A percentile compares a stretch with the other conserved stretches of the same genome.
Conservation (phyloP, 2,329 filamentous ascomycete species). For the Aspergillus clavatus region DNA sequence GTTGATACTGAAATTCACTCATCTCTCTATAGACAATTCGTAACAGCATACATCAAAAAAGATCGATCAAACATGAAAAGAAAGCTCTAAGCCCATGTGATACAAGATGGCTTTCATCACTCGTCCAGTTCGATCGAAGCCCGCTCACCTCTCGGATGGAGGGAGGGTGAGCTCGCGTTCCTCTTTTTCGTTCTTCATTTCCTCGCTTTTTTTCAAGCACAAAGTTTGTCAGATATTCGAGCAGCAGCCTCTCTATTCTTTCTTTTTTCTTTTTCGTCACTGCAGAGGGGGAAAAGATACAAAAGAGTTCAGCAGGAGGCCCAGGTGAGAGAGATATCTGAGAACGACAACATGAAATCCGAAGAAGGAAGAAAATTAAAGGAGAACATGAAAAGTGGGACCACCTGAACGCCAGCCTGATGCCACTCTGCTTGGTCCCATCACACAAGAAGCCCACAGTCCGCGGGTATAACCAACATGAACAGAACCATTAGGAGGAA, state of each 20-base stretch:
- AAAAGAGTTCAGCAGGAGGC: background rate
- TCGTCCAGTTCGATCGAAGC: background rate
- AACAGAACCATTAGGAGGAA: conserved; percentile 30
- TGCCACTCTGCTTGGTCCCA: conserved; percentile 38
- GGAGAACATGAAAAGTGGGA: conserved; percentile 28
- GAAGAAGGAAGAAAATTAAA: conserved; percentile 4
- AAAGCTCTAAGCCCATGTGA: conserved; percentile 1
- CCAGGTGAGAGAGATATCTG: conserved; percentile 1
- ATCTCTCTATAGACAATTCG: conserved; percentile 38
- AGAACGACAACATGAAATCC: conserved; percentile 2
- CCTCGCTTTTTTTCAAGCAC: background rate
- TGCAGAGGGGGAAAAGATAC: background rate
- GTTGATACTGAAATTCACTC: conserved; percentile 26
- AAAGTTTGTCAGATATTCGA: background rate
- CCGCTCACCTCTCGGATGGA: background rate
- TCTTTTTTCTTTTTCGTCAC: background rate
- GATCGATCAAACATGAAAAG: conserved; percentile 19
- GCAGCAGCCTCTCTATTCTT: background rate
- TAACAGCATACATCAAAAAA: conserved; percentile 37
- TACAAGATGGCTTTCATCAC: background rate
- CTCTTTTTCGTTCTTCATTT: background rate
- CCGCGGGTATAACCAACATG: conserved; percentile 30
- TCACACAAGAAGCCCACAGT: conserved; percentile 26
- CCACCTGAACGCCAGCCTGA: conserved; percentile 42
- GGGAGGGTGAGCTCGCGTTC: background rate